phyloP scores from a whole-genome alignment of 1,284 basidiomycete genomes.

The Inonotus hispidus region DNA sequence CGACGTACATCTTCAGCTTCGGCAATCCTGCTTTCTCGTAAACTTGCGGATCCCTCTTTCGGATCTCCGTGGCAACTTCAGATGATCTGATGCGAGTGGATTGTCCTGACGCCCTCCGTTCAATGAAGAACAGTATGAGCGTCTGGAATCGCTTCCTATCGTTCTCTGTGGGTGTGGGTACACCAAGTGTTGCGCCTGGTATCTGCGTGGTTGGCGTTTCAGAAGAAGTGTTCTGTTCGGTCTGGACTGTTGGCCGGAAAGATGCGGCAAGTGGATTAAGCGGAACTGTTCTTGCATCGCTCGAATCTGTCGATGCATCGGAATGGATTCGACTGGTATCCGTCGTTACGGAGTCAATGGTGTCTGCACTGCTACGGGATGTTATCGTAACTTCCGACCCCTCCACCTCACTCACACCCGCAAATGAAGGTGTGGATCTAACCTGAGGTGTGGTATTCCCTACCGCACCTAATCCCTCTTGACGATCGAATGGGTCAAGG shows the following conservation, averaged over 20 bases:
- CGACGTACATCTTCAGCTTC: slow-evolving; percentile 41
- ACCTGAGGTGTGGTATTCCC: too few relatives aligned
- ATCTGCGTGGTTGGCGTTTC: neutral
- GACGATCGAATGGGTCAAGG: too few relatives aligned
- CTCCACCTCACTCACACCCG: too few relatives aligned
- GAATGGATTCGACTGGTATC: too few relatives aligned
- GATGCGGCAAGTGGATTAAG: neutral
- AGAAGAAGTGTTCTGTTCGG: neutral
- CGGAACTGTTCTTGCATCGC: neutral
- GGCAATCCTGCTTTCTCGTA: slow-evolving; percentile 40
- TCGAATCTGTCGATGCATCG: neutral
- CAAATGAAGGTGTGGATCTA: too few relatives aligned
- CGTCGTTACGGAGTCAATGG: too few relatives aligned
- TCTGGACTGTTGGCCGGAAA: neutral
- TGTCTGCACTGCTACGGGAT: too few relatives aligned
- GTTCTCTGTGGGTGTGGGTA: neutral
- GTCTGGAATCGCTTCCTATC: neutral
- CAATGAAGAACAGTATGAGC: slow-evolving; percentile 23
- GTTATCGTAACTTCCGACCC: too few relatives aligned
- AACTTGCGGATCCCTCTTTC: slow-evolving; percentile 29
- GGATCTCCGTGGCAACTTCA: slow-evolving; percentile 33
- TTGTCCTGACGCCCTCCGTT: slow-evolving; percentile 26
- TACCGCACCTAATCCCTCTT: too few relatives aligned
- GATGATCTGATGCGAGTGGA: slow-evolving; percentile 34
- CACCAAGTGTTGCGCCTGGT: neutral